Conservation (phyloP, 495 filamentous ascomycete genomes). For the Neurospora intermedia region DNA sequence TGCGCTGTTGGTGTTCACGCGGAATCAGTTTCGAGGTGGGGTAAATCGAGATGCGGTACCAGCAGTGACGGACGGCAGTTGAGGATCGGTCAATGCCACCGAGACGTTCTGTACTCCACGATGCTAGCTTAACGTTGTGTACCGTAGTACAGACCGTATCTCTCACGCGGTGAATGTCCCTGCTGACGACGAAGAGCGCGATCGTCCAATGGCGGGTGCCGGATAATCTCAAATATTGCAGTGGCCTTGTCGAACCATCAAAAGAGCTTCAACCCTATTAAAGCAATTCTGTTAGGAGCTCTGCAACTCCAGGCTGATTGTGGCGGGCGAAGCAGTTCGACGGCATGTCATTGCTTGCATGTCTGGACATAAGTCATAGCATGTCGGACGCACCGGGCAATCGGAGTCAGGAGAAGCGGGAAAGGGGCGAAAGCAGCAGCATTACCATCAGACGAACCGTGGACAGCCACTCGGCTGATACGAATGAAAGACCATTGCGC, state of each 20-base stretch:
- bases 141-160: not conserved
- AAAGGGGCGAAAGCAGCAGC: not conserved
- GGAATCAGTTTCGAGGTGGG: not conserved
- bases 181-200: not conserved
- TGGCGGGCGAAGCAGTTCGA: not conserved
- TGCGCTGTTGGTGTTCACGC: not conserved
- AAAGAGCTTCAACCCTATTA: not conserved
- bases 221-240: not conserved
- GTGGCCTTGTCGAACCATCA: not conserved
- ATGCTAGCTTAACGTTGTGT: not conserved
- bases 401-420: not conserved
- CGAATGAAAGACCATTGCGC: not conserved
- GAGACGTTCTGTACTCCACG: not conserved
- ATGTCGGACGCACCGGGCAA: not conserved
- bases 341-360: not conserved
- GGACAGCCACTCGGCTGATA: not conserved
- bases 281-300: not conserved
- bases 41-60: not conserved
- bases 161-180: not conserved
- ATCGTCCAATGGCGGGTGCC: conserved; percentile 5
- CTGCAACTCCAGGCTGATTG: not conserved
- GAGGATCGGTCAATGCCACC: not conserved
- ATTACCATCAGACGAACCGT: not conserved
- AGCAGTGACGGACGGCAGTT: not conserved
- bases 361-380: not conserved